Evolutionary conservation across 1,284 basidiomycete species (phyloP).

Genomic region (Pterulicium gracile): DNA sequence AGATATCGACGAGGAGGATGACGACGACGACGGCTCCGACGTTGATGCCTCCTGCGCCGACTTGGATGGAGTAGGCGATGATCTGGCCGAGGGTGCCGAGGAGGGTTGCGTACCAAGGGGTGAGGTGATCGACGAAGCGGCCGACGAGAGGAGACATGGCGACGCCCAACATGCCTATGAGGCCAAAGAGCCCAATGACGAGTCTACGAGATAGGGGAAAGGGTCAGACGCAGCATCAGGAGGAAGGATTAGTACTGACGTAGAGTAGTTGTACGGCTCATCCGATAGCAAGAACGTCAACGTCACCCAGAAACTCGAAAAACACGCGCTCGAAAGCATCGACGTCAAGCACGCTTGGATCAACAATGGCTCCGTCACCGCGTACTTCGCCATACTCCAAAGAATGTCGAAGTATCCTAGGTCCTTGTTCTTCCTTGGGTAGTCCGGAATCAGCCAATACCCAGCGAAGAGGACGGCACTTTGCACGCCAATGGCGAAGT

Average conservation of each 20-base stretch:
- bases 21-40: slow-evolving; percentile 38
- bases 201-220: slow-evolving; percentile 25
- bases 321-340: slow-evolving; percentile 44
- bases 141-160: slow-evolving; percentile 51
- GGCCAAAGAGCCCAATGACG: slow-evolving; percentile 60
- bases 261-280: slow-evolving; percentile 53
- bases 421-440: slow-evolving; percentile 50
- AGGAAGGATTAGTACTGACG: slow-evolving; percentile 26
- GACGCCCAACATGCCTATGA: slow-evolving; percentile 63
- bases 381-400: slow-evolving; percentile 57
- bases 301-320: slow-evolving; percentile 59
- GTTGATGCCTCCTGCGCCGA: slow-evolving; percentile 46
- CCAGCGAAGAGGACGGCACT: slow-evolving; percentile 35
- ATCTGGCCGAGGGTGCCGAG: slow-evolving; percentile 30
- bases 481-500: slow-evolving; percentile 52
- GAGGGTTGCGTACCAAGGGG: slow-evolving; percentile 55
- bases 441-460: slow-evolving; percentile 57
- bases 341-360: slow-evolving; percentile 52
- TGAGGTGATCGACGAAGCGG: slow-evolving; percentile 45
- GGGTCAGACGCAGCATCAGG: not conserved
- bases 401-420: slow-evolving; percentile 53
- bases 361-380: slow-evolving; percentile 57
- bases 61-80: slow-evolving; percentile 40
- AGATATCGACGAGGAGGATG: slow-evolving; percentile 30
- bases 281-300: slow-evolving; percentile 63